Evolutionary conservation across 2,329 filamentous ascomycete genomes (phyloP), one percentile per base, ranked within the genome.

Genomic region (Thelonectria discophora): DNA sequence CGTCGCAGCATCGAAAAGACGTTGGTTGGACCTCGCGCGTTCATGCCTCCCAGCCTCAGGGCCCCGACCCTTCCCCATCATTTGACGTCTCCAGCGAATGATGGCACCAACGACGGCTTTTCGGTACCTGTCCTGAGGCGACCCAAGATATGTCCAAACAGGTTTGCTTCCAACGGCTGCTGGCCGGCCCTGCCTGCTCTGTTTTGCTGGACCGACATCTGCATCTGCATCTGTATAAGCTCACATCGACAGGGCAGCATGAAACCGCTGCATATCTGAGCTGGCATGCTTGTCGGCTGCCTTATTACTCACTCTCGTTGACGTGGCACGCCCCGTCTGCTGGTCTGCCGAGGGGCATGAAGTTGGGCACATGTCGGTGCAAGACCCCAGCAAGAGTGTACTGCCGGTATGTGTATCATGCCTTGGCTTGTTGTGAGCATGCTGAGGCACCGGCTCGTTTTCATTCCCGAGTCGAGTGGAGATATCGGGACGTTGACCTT

Each of bases 241-340:
- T 37, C 34, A 43, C 46, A 20, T 45, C 21, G 27, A 49, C 34
- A 50, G 42, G 30, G 48, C 56, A 24, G 54, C 20, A 43, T 53
- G 58, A 53, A 45, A 56, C 58, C 43, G 49, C 43, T 30, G 53
- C 58, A 61, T 37, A 39, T 57, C 34, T 56, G 42, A 61, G 42
- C 37, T 61, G 42, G 58, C 52, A 32, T 37, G 49, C 40, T 32
- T 45, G 49, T 30, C 27, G 27, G 27, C 27, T 53, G 55, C 47
- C 40, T 42, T 61, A 48, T 42, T 61, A 48, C 8, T 42, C 43
- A 49, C 48, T 48, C 18, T 30, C 34, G 43, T 53, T 48, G 48
- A 61, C 58, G 58, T 61, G 58, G 58, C 58, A 61, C 48, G 48
- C 58, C 52, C 58, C 53, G 39, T 47, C 47, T 53, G 42, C 58